Evolutionary conservation across 306 rosid genomes (phyloP).

Genomic region (Fragaria iinumae): DNA sequence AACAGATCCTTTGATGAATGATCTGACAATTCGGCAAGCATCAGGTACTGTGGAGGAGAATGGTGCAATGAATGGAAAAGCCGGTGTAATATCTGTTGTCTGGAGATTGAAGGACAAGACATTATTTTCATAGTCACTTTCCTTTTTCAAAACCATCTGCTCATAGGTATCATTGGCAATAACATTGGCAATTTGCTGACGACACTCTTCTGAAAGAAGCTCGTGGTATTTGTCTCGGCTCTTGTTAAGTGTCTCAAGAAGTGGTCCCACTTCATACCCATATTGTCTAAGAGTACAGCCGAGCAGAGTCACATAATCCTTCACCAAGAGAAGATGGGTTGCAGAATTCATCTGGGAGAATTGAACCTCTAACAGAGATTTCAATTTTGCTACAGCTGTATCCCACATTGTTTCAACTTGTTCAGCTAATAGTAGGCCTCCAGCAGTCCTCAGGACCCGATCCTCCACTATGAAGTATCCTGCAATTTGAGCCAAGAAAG

Average conservation of each 20-base stretch:
- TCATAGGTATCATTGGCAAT: constrained; percentile 68
- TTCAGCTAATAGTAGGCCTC: constrained; percentile 60
- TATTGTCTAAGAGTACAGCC: constrained; percentile 70
- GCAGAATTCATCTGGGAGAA: constrained; percentile 74
- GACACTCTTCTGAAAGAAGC: constrained; percentile 74
- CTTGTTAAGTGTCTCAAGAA: constrained; percentile 65
- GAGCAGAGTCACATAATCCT: constrained; percentile 89
- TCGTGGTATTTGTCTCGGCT: constrained; percentile 64
- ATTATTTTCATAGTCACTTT: constrained; percentile 65
- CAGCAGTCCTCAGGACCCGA: constrained; percentile 76
- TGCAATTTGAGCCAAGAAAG: constrained; percentile 78
- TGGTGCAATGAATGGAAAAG: constrained; percentile 82
- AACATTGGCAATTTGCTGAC: constrained; percentile 45
- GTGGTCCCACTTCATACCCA: constrained; percentile 70
- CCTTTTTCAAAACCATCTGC: constrained; percentile 84
- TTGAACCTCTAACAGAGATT: constrained; percentile 63
- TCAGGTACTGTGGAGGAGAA: constrained; percentile 92
- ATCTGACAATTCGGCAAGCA: constrained; percentile 67
- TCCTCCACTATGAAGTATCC: constrained; percentile 96
- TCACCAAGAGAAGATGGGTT: constrained; percentile 79
- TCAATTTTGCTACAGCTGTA: constrained; percentile 62
- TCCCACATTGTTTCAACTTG: constrained; percentile 88
- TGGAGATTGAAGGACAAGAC: constrained; percentile 72
- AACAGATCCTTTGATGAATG: constrained; percentile 81
- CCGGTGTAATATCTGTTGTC: constrained; percentile 76